These are phyloP conservation scores for Rutstroemia sp. DNA, from an alignment of 2,329 filamentous ascomycete genomes.

Conservation along the genomic window DNA sequence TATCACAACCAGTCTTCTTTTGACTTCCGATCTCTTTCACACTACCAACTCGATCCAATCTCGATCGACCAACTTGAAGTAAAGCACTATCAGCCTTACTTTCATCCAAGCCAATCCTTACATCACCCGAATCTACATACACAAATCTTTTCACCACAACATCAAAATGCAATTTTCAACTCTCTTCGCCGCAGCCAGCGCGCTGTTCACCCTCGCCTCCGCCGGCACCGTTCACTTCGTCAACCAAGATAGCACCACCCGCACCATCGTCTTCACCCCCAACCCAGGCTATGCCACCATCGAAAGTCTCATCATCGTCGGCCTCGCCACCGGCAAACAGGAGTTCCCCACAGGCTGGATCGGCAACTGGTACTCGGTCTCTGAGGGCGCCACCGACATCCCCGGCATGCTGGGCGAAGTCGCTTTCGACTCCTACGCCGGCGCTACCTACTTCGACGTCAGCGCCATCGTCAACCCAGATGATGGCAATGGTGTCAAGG, in stretches of 20 bases:
- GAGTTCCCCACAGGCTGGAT: constrained; percentile 33
- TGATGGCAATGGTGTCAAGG: constrained; percentile 46
- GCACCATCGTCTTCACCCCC: constrained; percentile 28
- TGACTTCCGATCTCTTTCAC: background rate
- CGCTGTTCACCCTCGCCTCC: constrained; percentile 37
- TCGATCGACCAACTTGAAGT: constrained; percentile 23
- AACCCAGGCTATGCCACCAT: constrained; percentile 17
- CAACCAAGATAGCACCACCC: constrained; percentile 44
- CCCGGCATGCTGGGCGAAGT: constrained; percentile 48
- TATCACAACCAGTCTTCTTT: constrained; percentile 4
- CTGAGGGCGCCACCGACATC: constrained; percentile 35
- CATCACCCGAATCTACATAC: background rate
- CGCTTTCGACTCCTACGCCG: constrained; percentile 42
- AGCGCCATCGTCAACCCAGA: constrained; percentile 48
- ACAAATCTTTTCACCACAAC: background rate
- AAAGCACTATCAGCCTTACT: constrained; percentile 7
- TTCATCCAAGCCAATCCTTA: constrained; percentile 20
- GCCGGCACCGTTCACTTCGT: constrained; percentile 50
- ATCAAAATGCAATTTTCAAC: constrained; percentile 46
- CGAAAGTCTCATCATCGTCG: constrained; percentile 16
- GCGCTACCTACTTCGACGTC: constrained; percentile 49
- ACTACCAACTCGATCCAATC: constrained; percentile 6
- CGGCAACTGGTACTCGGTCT: constrained; percentile 39
- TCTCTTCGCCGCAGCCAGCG: constrained; percentile 34
- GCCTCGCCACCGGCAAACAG: constrained; percentile 31